Evolutionary conservation across 176 grass and related monocot genomes (phyloP).

Genomic region (Oryza glumipatula): DNA sequence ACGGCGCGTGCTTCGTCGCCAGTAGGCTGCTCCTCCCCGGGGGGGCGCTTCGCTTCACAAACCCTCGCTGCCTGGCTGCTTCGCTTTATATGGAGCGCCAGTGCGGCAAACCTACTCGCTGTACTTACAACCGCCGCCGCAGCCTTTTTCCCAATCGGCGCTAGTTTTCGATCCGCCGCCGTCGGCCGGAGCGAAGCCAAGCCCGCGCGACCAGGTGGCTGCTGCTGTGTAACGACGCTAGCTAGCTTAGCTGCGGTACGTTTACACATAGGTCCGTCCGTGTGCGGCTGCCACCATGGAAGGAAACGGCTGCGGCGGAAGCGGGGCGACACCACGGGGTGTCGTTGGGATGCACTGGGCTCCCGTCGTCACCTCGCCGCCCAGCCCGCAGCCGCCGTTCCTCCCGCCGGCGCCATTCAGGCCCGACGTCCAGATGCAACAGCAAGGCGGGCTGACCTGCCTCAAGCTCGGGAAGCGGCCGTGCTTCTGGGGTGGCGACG

Average conservation of each 20-base stretch:
- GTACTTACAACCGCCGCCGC: conserved; percentile 32
- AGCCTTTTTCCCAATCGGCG: conserved; percentile 3
- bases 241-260: neutral
- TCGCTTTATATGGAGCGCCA: conserved; percentile 47
- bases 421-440: conserved; percentile 13
- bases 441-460: conserved; percentile 52
- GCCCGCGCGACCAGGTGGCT: neutral
- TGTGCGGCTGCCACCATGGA: conserved; percentile 46
- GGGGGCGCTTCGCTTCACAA: conserved; percentile 16
- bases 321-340: conserved; percentile 12
- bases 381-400: conserved; percentile 37
- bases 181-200: neutral
- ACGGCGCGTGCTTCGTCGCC: conserved; percentile 15
- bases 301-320: conserved; percentile 21
- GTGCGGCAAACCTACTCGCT: conserved; percentile 31
- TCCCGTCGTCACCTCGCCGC: neutral
- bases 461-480: conserved; percentile 75
- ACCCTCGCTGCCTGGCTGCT: neutral
- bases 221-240: too few relatives aligned
- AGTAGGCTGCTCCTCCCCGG: conserved; percentile 48
- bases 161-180: neutral
- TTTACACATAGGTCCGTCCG: neutral
- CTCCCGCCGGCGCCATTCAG: neutral
- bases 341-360: conserved; percentile 48
- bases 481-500: conserved; percentile 26